Conservation (phyloP, 225 moss, liverwort and hornwort genomes). For the Bryoerythrophyllum caledonicum region DNA sequence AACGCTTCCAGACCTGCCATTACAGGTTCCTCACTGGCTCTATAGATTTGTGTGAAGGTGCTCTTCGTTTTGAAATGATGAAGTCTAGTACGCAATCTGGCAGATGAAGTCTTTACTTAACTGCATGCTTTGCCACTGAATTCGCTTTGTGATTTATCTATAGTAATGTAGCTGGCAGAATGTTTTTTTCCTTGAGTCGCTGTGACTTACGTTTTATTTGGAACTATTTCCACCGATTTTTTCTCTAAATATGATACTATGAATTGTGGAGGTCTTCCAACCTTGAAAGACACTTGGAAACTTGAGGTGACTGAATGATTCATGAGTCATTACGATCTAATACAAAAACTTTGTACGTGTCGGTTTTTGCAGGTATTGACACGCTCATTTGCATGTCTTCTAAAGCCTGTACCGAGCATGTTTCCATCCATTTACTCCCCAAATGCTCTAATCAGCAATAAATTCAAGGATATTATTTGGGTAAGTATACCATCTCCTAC, state of each 20-base stretch:
- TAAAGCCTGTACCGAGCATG: slow-evolving; percentile 84
- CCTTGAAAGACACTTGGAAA: slow-evolving; percentile 8
- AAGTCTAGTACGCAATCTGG: background rate
- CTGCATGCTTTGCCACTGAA: slow-evolving; percentile 12
- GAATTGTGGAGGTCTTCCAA: slow-evolving; percentile 1
- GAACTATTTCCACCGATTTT: background rate
- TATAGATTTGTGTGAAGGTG: background rate
- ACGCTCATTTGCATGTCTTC: slow-evolving; percentile 78
- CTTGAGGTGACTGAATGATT: background rate
- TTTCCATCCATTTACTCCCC: slow-evolving; percentile 61
- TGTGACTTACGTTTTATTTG: background rate
- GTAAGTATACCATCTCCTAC: slow-evolving; percentile 41
- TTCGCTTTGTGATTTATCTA: background rate
- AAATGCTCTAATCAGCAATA: slow-evolving; percentile 76
- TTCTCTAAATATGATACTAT: slow-evolving; percentile 9
- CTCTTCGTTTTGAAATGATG: background rate
- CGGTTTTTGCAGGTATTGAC: slow-evolving; percentile 73
- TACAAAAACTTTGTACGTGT: slow-evolving; percentile 17
- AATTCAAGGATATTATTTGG: slow-evolving; percentile 80
- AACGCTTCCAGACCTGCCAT: slow-evolving; percentile 79
- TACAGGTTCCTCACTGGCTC: slow-evolving; percentile 58
- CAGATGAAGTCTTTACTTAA: background rate
- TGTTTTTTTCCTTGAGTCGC: background rate
- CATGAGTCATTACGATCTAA: background rate
- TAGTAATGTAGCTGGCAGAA: background rate